A percentile compares a stretch with the other conserved stretches of the same genome.
Evolutionary conservation across 1,284 basidiomycete genomes (phyloP).

Genomic region (Microbotryum saponariae): DNA sequence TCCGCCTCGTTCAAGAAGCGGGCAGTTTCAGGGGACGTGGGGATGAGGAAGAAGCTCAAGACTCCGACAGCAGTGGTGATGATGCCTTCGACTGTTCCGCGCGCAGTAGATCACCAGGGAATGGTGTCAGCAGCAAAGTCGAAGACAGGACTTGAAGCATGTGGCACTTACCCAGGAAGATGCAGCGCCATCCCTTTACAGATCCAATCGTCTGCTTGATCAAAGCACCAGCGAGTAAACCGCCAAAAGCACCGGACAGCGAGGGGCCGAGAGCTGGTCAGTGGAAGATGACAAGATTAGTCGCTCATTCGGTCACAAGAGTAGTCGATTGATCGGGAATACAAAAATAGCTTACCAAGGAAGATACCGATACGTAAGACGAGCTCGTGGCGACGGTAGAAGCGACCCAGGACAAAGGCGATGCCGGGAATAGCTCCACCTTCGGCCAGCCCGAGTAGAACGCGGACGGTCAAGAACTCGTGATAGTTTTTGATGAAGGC

Average conservation of each 20-base stretch:
- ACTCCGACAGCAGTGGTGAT: slow-evolving; percentile 40
- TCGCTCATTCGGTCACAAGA: too few species aligned
- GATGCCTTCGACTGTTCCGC: slow-evolving; percentile 33
- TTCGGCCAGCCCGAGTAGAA: slow-evolving; percentile 41
- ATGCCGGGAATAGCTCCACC: slow-evolving; percentile 41
- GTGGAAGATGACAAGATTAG: neutral
- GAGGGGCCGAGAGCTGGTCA: slow-evolving; percentile 28
- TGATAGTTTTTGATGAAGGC: slow-evolving; percentile 40
- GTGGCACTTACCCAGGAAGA: slow-evolving; percentile 32
- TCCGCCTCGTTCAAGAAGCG: slow-evolving; percentile 39
- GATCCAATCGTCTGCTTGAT: slow-evolving; percentile 26
- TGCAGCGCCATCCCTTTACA: slow-evolving; percentile 38
- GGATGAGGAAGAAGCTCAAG: slow-evolving; percentile 39
- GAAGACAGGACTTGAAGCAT: neutral
- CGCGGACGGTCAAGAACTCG: slow-evolving; percentile 39
- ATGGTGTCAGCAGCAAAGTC: neutral
- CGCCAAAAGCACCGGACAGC: slow-evolving; percentile 36
- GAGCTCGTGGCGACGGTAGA: slow-evolving; percentile 33
- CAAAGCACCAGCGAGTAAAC: slow-evolving; percentile 33
- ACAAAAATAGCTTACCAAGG: slow-evolving; percentile 5
- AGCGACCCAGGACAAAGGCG: slow-evolving; percentile 35
- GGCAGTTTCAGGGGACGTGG: slow-evolving; percentile 38
- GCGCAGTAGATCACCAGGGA: neutral
- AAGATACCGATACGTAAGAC: slow-evolving; percentile 32
- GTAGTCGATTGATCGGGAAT: too few species aligned